Percentiles rank a stretch among this genome's conserved stretches.
phyloP scores from a whole-genome alignment of 2,329 filamentous ascomycete genomes.

The Aspergillus jensenii region DNA sequence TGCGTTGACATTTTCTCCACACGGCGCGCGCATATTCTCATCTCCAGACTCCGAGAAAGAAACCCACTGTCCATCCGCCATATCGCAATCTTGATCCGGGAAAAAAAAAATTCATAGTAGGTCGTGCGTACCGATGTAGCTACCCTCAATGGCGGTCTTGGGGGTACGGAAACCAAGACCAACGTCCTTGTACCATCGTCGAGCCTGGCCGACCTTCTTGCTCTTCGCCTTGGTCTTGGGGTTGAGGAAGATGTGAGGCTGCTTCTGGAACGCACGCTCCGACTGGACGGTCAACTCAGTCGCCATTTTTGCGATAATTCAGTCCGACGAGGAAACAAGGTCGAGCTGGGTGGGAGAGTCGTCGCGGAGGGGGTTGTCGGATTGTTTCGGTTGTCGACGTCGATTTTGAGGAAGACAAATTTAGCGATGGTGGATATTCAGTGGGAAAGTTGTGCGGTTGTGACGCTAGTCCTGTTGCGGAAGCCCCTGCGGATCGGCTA shows the following conservation, averaged over 20 bases:
- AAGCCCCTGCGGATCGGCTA: slow-evolving; percentile 36
- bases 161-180: slow-evolving; percentile 99
- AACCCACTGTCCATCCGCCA: slow-evolving; percentile 12
- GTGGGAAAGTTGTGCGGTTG: slow-evolving; percentile 36
- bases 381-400: slow-evolving; percentile 36
- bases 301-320: slow-evolving; percentile 73
- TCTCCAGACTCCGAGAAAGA: slow-evolving; percentile 15
- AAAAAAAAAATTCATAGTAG: slow-evolving; percentile 21
- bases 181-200: slow-evolving; percentile 99
- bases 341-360: slow-evolving; percentile 36
- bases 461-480: slow-evolving; percentile 31
- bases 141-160: slow-evolving; percentile 97
- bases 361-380: slow-evolving; percentile 31
- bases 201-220: slow-evolving; percentile 82
- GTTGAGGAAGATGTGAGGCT: slow-evolving; percentile 99
- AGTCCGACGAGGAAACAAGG: slow-evolving; percentile 44
- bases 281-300: slow-evolving; percentile 99
- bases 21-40: slow-evolving; percentile 12
- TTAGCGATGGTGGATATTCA: slow-evolving; percentile 35
- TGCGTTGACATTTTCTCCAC: not conserved
- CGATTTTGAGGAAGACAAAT: slow-evolving; percentile 43
- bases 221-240: slow-evolving; percentile 84
- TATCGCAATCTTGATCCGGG: slow-evolving; percentile 19
- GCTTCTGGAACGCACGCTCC: slow-evolving; percentile 99
- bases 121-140: slow-evolving; percentile 88